Percentiles rank a stretch among this genome's conserved stretches.
Evolutionary conservation across 2,329 filamentous ascomycete genomes (phyloP).

Genomic region (Ophiognomonia clavigignenti-juglandacearum): DNA sequence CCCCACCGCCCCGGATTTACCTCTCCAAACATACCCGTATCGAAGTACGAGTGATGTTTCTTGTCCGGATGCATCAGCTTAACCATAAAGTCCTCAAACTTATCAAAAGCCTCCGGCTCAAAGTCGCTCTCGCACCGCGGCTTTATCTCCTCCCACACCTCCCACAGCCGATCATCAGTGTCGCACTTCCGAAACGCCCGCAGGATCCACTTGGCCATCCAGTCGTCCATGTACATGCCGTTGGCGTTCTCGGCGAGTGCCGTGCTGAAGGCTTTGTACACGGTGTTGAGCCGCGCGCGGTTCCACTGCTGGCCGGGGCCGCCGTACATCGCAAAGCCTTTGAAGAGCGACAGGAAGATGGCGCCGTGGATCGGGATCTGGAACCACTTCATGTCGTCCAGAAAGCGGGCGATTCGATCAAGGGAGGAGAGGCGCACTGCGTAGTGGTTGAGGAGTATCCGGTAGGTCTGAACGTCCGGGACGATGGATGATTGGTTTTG

Average conservation of each 20-base stretch:
- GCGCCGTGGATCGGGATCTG: constrained; percentile 66
- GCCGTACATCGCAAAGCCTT: constrained; percentile 74
- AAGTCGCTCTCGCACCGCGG: constrained; percentile 40
- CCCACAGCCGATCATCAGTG: constrained; percentile 44
- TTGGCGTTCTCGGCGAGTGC: constrained; percentile 43
- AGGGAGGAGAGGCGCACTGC: constrained; percentile 66
- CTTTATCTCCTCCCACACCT: constrained; percentile 48
- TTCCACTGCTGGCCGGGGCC: constrained; percentile 68
- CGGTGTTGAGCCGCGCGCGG: constrained; percentile 57
- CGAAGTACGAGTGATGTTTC: constrained; percentile 16
- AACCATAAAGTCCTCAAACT: constrained; percentile 38
- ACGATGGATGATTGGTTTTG: constrained; percentile 63
- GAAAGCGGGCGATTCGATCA: constrained; percentile 60
- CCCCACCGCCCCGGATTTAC: background rate
- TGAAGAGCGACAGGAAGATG: constrained; percentile 76
- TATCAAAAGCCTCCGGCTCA: constrained; percentile 24
- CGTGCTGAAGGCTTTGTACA: constrained; percentile 61
- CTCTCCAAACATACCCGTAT: constrained; percentile 13
- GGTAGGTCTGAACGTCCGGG: constrained; percentile 75
- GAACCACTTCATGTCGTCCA: constrained; percentile 75
- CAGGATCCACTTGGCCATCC: constrained; percentile 58
- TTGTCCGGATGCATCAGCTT: constrained; percentile 37
- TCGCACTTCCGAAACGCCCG: constrained; percentile 60
- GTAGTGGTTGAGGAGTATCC: constrained; percentile 73
- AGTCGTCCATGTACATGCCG: constrained; percentile 49